These are phyloP conservation scores for Aspergillus quadrilineatus DNA, from an alignment of 2,329 filamentous ascomycete genomes.

Conservation along the genomic window DNA sequence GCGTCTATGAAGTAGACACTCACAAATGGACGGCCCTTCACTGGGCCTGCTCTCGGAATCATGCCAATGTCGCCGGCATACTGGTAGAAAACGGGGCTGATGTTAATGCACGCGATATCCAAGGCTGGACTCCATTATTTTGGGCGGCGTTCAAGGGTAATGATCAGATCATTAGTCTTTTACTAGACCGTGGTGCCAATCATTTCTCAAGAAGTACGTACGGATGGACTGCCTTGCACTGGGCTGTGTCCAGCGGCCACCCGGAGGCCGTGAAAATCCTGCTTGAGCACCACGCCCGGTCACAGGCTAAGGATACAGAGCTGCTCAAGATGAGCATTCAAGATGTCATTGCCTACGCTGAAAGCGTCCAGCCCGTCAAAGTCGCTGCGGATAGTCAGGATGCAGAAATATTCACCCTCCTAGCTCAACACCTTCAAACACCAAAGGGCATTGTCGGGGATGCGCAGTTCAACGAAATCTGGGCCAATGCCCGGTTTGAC, in stretches of 20 bases:
- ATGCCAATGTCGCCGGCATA: neutral
- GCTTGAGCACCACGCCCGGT: neutral
- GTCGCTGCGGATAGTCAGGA: neutral
- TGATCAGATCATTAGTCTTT: neutral
- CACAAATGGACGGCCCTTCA: conserved; percentile 12
- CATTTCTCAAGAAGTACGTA: neutral
- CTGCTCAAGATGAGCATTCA: neutral
- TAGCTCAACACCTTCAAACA: conserved; percentile 2
- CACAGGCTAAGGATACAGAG: neutral
- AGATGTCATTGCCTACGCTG: neutral
- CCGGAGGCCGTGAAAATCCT: neutral
- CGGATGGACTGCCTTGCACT: neutral
- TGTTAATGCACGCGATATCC: neutral
- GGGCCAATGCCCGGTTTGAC: neutral
- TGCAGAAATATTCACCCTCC: neutral
- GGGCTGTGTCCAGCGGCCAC: neutral
- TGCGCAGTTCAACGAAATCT: conserved; percentile 4
- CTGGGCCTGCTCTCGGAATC: conserved; percentile 5
- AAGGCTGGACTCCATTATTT: neutral
- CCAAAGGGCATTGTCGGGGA: neutral
- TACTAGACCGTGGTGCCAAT: neutral
- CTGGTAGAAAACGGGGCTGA: neutral
- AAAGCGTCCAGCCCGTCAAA: neutral
- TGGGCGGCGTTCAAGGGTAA: neutral
- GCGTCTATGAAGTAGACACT: neutral